phyloP scores from a whole-genome alignment of 495 filamentous ascomycete species.

The Aspergillus asperescens region DNA sequence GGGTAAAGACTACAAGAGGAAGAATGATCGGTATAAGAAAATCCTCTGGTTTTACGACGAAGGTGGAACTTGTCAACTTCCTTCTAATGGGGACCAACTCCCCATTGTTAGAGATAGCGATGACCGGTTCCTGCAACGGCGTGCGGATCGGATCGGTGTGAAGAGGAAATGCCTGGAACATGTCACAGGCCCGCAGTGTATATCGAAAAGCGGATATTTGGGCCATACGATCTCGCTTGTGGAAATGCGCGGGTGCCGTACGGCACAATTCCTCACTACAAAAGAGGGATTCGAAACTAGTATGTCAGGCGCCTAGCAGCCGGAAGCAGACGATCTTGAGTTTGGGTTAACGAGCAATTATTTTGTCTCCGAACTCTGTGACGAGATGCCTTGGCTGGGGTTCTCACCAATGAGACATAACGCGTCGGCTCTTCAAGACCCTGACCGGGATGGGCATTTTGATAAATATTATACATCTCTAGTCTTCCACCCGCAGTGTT shows the following conservation, averaged over 20 bases:
- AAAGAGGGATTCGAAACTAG: background rate
- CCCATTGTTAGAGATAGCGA: background rate
- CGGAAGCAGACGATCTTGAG: background rate
- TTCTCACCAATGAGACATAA: background rate
- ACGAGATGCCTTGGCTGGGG: background rate
- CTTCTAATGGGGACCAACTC: background rate
- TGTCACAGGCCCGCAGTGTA: background rate
- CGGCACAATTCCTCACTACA: background rate
- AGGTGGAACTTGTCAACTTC: background rate
- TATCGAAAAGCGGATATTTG: background rate
- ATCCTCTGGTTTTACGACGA: background rate
- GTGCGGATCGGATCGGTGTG: background rate
- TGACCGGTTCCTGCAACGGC: background rate
- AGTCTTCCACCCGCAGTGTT: background rate
- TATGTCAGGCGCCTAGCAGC: background rate
- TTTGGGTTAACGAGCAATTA: background rate
- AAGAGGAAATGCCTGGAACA: background rate
- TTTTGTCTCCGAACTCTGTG: background rate
- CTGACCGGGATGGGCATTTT: background rate
- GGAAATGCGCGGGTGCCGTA: conserved; percentile 2
- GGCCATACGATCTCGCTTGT: background rate
- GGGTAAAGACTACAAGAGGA: too few relatives aligned
- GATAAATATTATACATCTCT: background rate
- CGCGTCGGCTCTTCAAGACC: background rate
- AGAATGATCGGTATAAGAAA: too few relatives aligned